Percentiles rank a stretch among this genome's conserved stretches.
Evolutionary conservation across 345 rosid species (phyloP).

Genomic region (Hirschfeldia incana): DNA sequence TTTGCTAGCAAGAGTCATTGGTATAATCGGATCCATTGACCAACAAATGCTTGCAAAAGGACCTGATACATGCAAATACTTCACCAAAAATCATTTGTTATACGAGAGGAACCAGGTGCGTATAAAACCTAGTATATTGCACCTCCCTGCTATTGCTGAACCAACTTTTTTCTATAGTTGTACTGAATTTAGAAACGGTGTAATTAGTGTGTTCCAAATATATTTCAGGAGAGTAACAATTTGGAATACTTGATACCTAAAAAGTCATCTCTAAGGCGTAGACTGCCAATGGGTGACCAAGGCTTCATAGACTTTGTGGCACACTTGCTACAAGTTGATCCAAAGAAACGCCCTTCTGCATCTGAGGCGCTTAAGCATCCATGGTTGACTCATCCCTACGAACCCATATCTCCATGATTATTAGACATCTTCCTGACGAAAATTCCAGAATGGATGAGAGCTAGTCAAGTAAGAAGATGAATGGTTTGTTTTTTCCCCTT

Average conservation of each 20-base stretch:
- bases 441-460: conserved; percentile 19
- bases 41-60: conserved; percentile 88
- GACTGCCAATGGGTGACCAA: conserved; percentile 97
- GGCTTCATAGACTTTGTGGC: conserved; percentile 87
- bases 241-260: conserved; percentile 89
- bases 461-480: conserved; percentile 25
- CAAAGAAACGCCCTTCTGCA: conserved; percentile 91
- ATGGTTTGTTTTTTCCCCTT: conserved; percentile 13
- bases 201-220: conserved; percentile 5
- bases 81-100: conserved; percentile 86
- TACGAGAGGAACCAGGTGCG: conserved; percentile 92
- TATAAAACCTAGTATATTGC: background rate
- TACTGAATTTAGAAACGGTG: background rate
- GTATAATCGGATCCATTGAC: conserved; percentile 73
- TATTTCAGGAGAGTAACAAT: conserved; percentile 73
- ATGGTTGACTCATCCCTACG: conserved; percentile 86
- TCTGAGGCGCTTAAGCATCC: conserved; percentile 89
- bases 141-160: conserved; percentile 10
- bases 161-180: background rate
- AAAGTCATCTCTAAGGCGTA: conserved; percentile 82
- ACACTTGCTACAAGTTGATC: conserved; percentile 88
- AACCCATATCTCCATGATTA: conserved; percentile 83
- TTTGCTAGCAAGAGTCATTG: conserved; percentile 83
- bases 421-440: conserved; percentile 6
- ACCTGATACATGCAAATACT: conserved; percentile 86